Conservation (phyloP, 1,284 basidiomycete genomes). For the Ustilago trichophora region DNA sequence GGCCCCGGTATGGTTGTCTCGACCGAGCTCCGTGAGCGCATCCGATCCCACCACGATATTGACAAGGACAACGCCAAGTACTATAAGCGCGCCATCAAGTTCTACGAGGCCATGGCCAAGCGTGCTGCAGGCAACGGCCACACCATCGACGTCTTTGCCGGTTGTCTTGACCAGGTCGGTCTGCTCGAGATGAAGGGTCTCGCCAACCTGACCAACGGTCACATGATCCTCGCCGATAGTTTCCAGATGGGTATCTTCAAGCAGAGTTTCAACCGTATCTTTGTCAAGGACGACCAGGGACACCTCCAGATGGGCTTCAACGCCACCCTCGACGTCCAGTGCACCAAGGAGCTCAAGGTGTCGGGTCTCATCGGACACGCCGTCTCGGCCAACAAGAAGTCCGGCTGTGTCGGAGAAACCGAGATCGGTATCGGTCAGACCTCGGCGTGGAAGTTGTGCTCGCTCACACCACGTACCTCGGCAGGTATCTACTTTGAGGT, state of each 20-base stretch:
- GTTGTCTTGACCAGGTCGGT: constrained; percentile 97
- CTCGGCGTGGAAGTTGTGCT: constrained; percentile 98
- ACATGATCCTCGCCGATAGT: constrained; percentile 94
- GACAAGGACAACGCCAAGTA: constrained; percentile 97
- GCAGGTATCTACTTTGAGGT: constrained; percentile 98
- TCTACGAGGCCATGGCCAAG: constrained; percentile 94
- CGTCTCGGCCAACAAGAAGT: constrained; percentile 96
- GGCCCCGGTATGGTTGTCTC: constrained; percentile 96
- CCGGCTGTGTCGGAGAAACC: constrained; percentile 95
- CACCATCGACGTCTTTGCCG: constrained; percentile 92
- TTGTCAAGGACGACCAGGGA: constrained; percentile 92
- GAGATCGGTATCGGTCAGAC: constrained; percentile 99
- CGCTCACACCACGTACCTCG: constrained; percentile 85
- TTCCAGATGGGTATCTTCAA: constrained; percentile 99
- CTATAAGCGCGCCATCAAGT: constrained; percentile 97
- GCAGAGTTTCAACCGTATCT: constrained; percentile 92
- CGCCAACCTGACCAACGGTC: constrained; percentile 93
- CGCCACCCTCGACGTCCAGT: constrained; percentile 97
- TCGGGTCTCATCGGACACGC: constrained; percentile 98
- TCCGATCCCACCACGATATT: constrained; percentile 98
- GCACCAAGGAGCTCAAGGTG: constrained; percentile 97
- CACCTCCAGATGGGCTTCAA: constrained; percentile 98
- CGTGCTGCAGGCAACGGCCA: constrained; percentile 94
- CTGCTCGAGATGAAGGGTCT: constrained; percentile 96
- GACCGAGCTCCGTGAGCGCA: constrained; percentile 95